Base-by-base conservation (phyloP, 345 rosid species). In the Toxicodendron radicans region DNA sequence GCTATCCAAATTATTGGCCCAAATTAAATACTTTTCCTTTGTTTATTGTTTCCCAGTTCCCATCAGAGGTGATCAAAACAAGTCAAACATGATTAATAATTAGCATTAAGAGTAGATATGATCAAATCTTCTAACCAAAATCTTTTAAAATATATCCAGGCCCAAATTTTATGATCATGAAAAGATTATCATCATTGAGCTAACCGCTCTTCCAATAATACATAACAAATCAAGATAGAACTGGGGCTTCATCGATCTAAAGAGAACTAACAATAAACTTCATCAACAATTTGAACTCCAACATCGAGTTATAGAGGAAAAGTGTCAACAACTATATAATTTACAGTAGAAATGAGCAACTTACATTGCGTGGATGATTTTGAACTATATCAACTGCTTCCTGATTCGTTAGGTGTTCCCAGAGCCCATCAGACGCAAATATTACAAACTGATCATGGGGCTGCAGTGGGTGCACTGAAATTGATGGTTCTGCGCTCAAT, bases 341-440 rank as follows among this genome's bases (percentile, higher is more conserved):
- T 20, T 62, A 38, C 59, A 27, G 45, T 20, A 1, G 59, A 73
- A 41, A n/a, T 43, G 46, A 52, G 58, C 62, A 73, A 74, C 84
- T 83, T 82, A 92, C 97, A 66, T 68, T 86, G 74, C 80, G 87
- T 16, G 86, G 85, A 82, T 89, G 88, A 35, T 75, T 87, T 52
- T 90, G 89, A 49, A 92, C 92, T 1, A 92, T 83, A 68, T 90
- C 85, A 43, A 92, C 97, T 33, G 97, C 97, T 67, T 89, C 90
- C 81, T 92, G 95, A 81, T 92, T 92, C 75, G 81, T 87, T 76
- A 92, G 76, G 80, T 89, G 95, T 75, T 92, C 95, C 97, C 95
- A 90, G 3, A 90, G 92, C 48, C 95, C 95, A 81, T 90, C 95
- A 52, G 97, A 92, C 14, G 97, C 95, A 75, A 90, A 89, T 80